Base-by-base conservation (phyloP, 805 yeast species). In the Starmera caribaea region DNA sequence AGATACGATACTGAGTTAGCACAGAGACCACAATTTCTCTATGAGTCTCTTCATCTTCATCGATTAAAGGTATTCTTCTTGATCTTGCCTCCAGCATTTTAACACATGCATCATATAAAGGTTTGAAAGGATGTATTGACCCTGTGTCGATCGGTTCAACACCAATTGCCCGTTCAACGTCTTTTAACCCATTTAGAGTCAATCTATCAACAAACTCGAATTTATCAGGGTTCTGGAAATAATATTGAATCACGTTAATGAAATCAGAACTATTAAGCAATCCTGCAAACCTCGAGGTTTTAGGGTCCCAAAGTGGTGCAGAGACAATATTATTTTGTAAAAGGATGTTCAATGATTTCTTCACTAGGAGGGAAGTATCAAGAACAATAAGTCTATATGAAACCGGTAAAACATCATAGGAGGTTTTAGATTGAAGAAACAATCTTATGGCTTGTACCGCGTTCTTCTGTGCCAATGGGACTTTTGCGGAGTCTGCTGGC, bases 321-420 rank as follows among this genome's bases (percentile, higher is more conserved):
- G 95, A 81, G 28, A 92, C 97, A 53, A 92, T 87, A 57, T 86
- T 85, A 60, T 92, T 92, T 57, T 92, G 97, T 38, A 92, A 68
- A 44, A 92, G 64, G 26, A 94, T 89, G 47, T 87, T 88, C 54
- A 92, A 69, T 5, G 96, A 84, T 57, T 90, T 87, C 62, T 90
- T 89, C 31, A 92, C 95, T 41, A 87, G 65, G 36, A 92, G 66
- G 6, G 96, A 77, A 2, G 97, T 89, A 58, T 92, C 99, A 51
- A 92, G 75, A 36, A 92, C 97, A 41, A 92, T 83, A 53, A 92
- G 71, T 50, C 97, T 71, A 59, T 90, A 92, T 16, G 95, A 81
- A 30, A 92, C 97, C 3, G 99, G 98, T 33, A 92, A 69, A 16
- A 92, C 98, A 54, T 92, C 99, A 59, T 92, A 92, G 1, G 97